These are phyloP conservation scores for Backusella australiensis DNA, from an alignment of 192 early-diverging fungal genomes.

Conservation along the genomic window DNA sequence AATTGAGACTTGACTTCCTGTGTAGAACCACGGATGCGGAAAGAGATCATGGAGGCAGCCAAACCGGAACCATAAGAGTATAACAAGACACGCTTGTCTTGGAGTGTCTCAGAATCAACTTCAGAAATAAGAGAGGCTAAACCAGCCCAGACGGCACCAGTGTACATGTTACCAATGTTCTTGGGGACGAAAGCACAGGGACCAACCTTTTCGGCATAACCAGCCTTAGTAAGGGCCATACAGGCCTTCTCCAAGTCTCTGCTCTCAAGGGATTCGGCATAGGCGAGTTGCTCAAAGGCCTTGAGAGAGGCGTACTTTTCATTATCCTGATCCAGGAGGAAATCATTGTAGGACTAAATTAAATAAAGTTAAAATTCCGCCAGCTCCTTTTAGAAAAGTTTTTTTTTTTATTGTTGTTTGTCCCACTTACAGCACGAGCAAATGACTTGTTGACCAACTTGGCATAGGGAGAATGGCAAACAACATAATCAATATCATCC, in stretches of 20 bases:
- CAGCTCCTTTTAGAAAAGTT: neutral
- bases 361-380: neutral
- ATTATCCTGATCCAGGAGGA: slow-evolving; percentile 72
- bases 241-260: slow-evolving; percentile 93
- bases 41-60: slow-evolving; percentile 91
- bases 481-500: slow-evolving; percentile 72
- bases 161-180: slow-evolving; percentile 84
- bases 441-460: slow-evolving; percentile 97
- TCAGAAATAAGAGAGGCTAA: slow-evolving; percentile 80
- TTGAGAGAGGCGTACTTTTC: slow-evolving; percentile 49
- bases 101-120: slow-evolving; percentile 63
- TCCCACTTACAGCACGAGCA: slow-evolving; percentile 59
- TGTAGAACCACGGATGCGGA: slow-evolving; percentile 73
- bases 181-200: slow-evolving; percentile 78
- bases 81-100: slow-evolving; percentile 81
- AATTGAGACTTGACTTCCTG: slow-evolving; percentile 59
- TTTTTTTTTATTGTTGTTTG: neutral
- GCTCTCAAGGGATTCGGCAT: slow-evolving; percentile 78
- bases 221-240: slow-evolving; percentile 72
- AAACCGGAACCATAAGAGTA: slow-evolving; percentile 98
- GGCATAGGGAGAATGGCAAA: slow-evolving; percentile 97
- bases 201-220: slow-evolving; percentile 72
- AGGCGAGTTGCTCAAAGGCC: slow-evolving; percentile 53
- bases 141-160: slow-evolving; percentile 57
- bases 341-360: slow-evolving; percentile 85